A percentile compares a stretch with the other conserved stretches of the same genome.
These are phyloP conservation scores for Chaetomium globosum DNA, from an alignment of 2,329 filamentous ascomycete genomes.

Conservation along the genomic window DNA sequence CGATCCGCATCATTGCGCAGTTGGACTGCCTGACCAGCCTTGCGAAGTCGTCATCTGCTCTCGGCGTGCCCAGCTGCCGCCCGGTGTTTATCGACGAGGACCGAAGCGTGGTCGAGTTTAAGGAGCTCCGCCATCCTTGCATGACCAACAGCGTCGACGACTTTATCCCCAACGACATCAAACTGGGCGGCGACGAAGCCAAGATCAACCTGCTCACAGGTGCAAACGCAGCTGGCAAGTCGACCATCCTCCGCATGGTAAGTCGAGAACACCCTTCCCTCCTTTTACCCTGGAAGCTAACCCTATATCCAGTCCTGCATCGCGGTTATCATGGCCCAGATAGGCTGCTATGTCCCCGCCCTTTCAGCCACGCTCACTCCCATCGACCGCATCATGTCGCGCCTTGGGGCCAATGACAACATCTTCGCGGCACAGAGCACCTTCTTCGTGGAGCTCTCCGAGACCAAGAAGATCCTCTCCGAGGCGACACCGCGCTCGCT, in stretches of 20 bases:
- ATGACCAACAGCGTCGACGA: slow-evolving; percentile 86
- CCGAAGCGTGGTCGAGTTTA: slow-evolving; percentile 85
- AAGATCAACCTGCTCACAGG: slow-evolving; percentile 93
- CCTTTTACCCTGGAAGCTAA: slow-evolving; percentile 35
- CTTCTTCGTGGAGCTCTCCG: slow-evolving; percentile 95
- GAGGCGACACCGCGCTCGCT: slow-evolving; percentile 93
- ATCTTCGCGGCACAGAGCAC: slow-evolving; percentile 98
- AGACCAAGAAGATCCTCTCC: slow-evolving; percentile 96
- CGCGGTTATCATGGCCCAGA: slow-evolving; percentile 95
- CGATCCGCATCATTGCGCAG: slow-evolving; percentile 87
- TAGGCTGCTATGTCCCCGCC: slow-evolving; percentile 90
- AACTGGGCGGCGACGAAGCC: slow-evolving; percentile 75
- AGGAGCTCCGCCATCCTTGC: slow-evolving; percentile 91
- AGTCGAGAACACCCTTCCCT: slow-evolving; percentile 39
- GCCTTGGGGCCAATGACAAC: slow-evolving; percentile 95
- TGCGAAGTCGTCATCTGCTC: slow-evolving; percentile 79
- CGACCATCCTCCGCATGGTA: slow-evolving; percentile 92
- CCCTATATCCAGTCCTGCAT: slow-evolving; percentile 70
- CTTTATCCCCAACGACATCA: slow-evolving; percentile 95
- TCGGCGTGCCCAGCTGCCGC: slow-evolving; percentile 86
- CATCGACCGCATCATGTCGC: slow-evolving; percentile 97
- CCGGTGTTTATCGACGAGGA: slow-evolving; percentile 85
- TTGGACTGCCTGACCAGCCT: slow-evolving; percentile 94
- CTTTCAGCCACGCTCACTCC: slow-evolving; percentile 81
- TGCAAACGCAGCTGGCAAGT: slow-evolving; percentile 96